A percentile compares a stretch with the other conserved stretches of the same genome.
Conservation (phyloP, 2,329 filamentous ascomycete species). For the Hymenoscyphus repandus region DNA sequence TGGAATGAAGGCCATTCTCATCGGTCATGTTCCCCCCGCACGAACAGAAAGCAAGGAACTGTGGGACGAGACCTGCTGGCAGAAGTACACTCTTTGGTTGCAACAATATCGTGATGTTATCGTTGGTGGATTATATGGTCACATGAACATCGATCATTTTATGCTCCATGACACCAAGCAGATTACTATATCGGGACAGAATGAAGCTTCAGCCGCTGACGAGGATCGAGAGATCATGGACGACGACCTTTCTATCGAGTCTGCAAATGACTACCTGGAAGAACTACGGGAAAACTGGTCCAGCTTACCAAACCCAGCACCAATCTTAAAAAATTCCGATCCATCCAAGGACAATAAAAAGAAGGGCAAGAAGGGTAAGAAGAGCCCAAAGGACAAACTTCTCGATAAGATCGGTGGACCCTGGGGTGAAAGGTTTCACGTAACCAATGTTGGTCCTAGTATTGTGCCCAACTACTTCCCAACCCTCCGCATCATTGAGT, state of each 20-base stretch:
- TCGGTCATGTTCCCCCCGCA: constrained; percentile 89
- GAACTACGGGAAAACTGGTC: constrained; percentile 77
- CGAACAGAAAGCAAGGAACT: constrained; percentile 76
- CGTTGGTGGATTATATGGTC: constrained; percentile 73
- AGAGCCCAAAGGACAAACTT: constrained; percentile 47
- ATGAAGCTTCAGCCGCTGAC: constrained; percentile 25
- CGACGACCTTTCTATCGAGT: constrained; percentile 55
- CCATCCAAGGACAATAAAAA: constrained; percentile 45
- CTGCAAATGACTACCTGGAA: constrained; percentile 73
- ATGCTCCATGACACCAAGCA: constrained; percentile 81
- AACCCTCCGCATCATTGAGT: constrained; percentile 83
- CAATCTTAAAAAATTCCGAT: constrained; percentile 20
- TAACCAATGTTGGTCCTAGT: constrained; percentile 78
- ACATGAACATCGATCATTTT: constrained; percentile 99
- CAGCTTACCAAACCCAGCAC: constrained; percentile 52
- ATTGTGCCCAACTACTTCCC: constrained; percentile 92
- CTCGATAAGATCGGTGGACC: constrained; percentile 68
- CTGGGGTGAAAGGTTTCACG: constrained; percentile 79
- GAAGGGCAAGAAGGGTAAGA: constrained; percentile 47
- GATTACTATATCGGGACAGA: constrained; percentile 53
- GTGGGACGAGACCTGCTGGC: constrained; percentile 98
- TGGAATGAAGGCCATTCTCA: constrained; percentile 90
- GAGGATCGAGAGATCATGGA: constrained; percentile 37
- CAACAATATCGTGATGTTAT: constrained; percentile 88
- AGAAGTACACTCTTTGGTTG: constrained; percentile 91